Conservation (phyloP, 2,329 filamentous ascomycete genomes). For the Amphichorda felina region DNA sequence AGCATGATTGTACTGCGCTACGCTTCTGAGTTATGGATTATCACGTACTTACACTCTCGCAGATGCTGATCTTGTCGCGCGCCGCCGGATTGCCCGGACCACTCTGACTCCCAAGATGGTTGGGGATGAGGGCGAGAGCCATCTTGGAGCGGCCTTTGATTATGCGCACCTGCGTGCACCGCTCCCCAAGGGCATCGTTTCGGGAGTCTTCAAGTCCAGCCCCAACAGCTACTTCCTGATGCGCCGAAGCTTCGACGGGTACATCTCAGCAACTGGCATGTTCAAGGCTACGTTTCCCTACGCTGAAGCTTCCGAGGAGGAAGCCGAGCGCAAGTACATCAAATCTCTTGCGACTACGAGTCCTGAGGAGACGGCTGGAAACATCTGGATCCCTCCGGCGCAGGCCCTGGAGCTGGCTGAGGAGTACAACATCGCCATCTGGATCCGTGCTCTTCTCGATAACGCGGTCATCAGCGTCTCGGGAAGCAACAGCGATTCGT, state of each 20-base stretch:
- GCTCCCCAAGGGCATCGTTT: constrained; percentile 79
- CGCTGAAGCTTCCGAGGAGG: constrained; percentile 60
- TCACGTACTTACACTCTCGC: constrained; percentile 6
- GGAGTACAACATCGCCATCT: constrained; percentile 75
- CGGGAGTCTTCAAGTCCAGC: constrained; percentile 82
- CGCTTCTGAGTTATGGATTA: background rate
- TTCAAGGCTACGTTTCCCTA: constrained; percentile 85
- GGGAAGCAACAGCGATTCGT: constrained; percentile 54
- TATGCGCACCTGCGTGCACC: constrained; percentile 93
- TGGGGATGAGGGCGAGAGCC: constrained; percentile 43
- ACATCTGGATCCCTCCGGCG: constrained; percentile 86
- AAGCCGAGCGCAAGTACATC: constrained; percentile 69
- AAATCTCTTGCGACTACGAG: constrained; percentile 75
- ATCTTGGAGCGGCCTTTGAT: constrained; percentile 75
- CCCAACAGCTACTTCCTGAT: constrained; percentile 96
- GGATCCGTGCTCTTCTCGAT: constrained; percentile 89
- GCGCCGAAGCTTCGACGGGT: constrained; percentile 77
- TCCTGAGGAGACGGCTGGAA: constrained; percentile 85
- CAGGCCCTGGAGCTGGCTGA: constrained; percentile 71
- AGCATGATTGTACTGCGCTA: constrained; percentile 45
- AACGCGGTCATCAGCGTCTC: constrained; percentile 60
- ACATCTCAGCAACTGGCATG: constrained; percentile 79
- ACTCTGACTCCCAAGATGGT: constrained; percentile 76
- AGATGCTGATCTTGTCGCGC: constrained; percentile 67
- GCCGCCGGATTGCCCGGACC: constrained; percentile 85